These are phyloP conservation scores for Achaetomium macrosporum DNA, from an alignment of 2,329 filamentous ascomycete genomes.

Conservation along the genomic window DNA sequence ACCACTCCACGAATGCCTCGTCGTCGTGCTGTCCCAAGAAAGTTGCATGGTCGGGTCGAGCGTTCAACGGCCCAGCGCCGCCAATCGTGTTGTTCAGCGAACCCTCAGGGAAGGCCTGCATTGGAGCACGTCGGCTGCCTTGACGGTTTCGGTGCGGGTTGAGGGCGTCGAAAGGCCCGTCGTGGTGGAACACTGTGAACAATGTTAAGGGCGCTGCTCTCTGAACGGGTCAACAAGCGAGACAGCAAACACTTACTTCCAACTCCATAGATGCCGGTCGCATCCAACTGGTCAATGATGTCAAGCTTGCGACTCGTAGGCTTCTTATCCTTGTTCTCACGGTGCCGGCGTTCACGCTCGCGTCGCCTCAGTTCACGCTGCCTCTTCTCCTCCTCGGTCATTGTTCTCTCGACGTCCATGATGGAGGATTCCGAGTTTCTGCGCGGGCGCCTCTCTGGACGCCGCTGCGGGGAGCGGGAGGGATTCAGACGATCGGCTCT, in stretches of 20 bases:
- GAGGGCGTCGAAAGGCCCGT: slow-evolving; percentile 93
- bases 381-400: slow-evolving; percentile 56
- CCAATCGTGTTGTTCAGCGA: slow-evolving; percentile 90
- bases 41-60: slow-evolving; percentile 74
- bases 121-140: slow-evolving; percentile 75
- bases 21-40: slow-evolving; percentile 74
- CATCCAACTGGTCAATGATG: slow-evolving; percentile 93
- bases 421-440: slow-evolving; percentile 78
- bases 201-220: not conserved
- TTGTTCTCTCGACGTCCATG: slow-evolving; percentile 47
- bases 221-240: not conserved
- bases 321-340: slow-evolving; percentile 49
- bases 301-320: slow-evolving; percentile 58
- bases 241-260: slow-evolving; percentile 61
- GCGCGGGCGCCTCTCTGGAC: slow-evolving; percentile 48
- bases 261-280: slow-evolving; percentile 90
- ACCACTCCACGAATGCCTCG: slow-evolving; percentile 84
- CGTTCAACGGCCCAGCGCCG: slow-evolving; percentile 77
- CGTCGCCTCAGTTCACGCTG: slow-evolving; percentile 43
- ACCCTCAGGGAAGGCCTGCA: slow-evolving; percentile 92
- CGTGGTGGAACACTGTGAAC: slow-evolving; percentile 82
- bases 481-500: slow-evolving; percentile 31
- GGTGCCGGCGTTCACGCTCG: slow-evolving; percentile 46
- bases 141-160: slow-evolving; percentile 90
- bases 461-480: slow-evolving; percentile 29